Evolutionary conservation across 2,329 filamentous ascomycete genomes (phyloP), one percentile per base, ranked within the genome.

Genomic region (Fusarium newnesense): DNA sequence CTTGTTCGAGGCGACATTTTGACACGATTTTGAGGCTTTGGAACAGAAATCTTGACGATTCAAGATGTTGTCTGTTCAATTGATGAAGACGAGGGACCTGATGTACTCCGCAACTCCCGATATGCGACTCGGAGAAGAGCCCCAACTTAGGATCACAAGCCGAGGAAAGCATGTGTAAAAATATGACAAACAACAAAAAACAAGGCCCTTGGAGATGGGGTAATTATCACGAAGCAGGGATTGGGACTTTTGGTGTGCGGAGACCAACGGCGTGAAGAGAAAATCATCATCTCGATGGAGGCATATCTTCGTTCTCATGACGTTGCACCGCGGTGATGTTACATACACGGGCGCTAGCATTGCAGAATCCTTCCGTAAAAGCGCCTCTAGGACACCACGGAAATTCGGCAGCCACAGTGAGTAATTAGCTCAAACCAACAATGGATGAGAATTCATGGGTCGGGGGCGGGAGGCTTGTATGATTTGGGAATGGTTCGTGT

Each of bases 1-100:
- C 78, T 77, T 60, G 70, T 75, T 42, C 73, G 76, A 36, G 77
- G 74, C 61, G 80, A 65, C 81, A 83, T 83, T n/a, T 54, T 78
- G 69, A 40, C 53, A 10, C 43, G 4, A 9, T 28, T 37, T 34
- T 34, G 30, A 15, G 32, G 26, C 15, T n/a, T 19, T n/a, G 18
- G 18, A 21, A 12, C 32, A 36, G n/a, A 24, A 39, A 28, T 49
- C 30, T 32, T 52, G 28, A 39, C 50, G 28, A 44, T n/a, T 24
- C 30, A 21, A n/a, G 44, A 21, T 34, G 43, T 43, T 28, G 9
- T 30, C 34, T 34, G 28, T n/a, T 43, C 28, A 61, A 59, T 66
- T 26, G 36, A 49, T 39, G 57, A 71, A 58, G 53, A 54, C 46
- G 21, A 39, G 50, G 49, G 26, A 28, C 39, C 57, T 70, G 66